A percentile compares a stretch with the other conserved stretches of the same genome.
Evolutionary conservation across 306 rosid genomes (phyloP).

Genomic region (Citrullus mucosospermus): DNA sequence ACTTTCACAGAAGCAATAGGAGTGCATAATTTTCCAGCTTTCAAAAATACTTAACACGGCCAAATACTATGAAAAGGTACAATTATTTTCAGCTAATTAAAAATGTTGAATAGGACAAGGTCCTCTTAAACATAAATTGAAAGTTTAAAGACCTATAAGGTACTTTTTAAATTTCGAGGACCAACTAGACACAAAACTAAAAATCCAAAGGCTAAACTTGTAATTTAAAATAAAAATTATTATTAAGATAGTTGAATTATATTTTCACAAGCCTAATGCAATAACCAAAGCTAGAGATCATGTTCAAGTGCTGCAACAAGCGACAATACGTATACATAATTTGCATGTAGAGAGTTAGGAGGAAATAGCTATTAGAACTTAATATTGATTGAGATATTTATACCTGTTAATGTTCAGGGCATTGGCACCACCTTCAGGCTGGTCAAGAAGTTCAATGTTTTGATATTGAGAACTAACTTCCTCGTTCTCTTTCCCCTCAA

Average conservation of each 20-base stretch:
- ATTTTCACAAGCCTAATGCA: not conserved
- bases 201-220: not conserved
- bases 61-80: not conserved
- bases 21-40: not conserved
- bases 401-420: constrained; percentile 91
- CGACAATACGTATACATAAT: not conserved
- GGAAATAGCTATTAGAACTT: not conserved
- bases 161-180: not conserved
- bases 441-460: constrained; percentile 56
- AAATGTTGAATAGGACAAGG: not conserved
- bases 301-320: not conserved
- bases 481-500: constrained; percentile 38
- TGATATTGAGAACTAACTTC: constrained; percentile 34
- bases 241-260: not conserved
- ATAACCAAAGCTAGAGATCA: not conserved
- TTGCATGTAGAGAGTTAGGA: not conserved
- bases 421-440: constrained; percentile 91
- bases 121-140: not conserved
- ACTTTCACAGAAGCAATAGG: not conserved
- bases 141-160: not conserved
- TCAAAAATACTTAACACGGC: not conserved
- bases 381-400: not conserved
- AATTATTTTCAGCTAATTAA: not conserved
- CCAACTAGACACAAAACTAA: not conserved
- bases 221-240: no score